Evolutionary conservation across 345 rosid species (phyloP), one percentile per base, ranked within the genome.

Genomic region (Melaleuca quinquenervia): DNA sequence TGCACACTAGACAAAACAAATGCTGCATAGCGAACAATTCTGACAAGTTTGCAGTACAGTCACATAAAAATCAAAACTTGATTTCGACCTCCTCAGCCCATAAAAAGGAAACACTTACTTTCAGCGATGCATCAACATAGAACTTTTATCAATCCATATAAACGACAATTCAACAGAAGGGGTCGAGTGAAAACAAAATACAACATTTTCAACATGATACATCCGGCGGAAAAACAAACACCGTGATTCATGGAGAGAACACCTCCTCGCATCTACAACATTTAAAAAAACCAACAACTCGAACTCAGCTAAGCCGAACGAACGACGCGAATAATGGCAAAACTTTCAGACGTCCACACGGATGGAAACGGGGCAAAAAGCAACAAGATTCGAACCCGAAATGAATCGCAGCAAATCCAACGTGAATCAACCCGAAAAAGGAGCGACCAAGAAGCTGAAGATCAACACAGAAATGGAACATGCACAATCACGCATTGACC

Each of bases 231-330:
- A 62, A 62, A 29, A 62, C 75, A 62, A 6, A 29, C 75, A 62
- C 74, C 12, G 10, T 53, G 56, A 53, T 53, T 53, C 56, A 3
- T 7, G 56, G 20, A 20, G 56, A 53, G 56, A 53, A 53, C 55
- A 20, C 56, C 56, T 8, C 56, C 75, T 16, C 75, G 44, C 36
- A 62, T 62, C 75, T 6, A 62, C 75, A 15, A 29, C 44, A 15
- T 15, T 3, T 7, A 3, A 64, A 8, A 8, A 45, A 21, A 22
- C 76, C 76, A 9, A 29, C 32, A 62, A 44, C 75, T 62, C 20
- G 22, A 27, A 0, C 0, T 60, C 74, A 0, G 36, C 20, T 5
- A 60, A 60, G 0, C 74, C 41, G 20, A 27, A 27, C 20, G 36
- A 24, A 27, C 36, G 20, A 60, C 6, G 13, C 0, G 5, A 9